Evolutionary conservation across 805 yeast genomes (phyloP), one percentile per base, ranked within the genome.

Genomic region (Candida xyloterini): DNA sequence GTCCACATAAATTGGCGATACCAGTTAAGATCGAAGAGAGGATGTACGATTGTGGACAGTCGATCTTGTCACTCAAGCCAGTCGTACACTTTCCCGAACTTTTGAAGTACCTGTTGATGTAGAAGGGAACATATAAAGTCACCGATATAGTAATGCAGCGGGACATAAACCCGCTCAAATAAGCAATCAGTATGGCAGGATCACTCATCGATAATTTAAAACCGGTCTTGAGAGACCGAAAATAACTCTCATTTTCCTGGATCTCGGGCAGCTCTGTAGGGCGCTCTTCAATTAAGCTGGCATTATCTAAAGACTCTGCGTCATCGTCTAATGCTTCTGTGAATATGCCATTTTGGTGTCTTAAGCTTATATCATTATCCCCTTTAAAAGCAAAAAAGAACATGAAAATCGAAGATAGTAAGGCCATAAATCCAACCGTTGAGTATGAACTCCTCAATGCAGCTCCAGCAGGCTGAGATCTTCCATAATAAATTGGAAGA

Each of bases 11-110:
- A 47, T 81, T 81, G 3, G 79, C 68, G n/a, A 81, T 71, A 7
- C 91, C 91, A 0, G 84, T 74, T 22, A 83, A 60, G 30, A 83
- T 79, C 1, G 88, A 85, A 13, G 87, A 76, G 43, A 74, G 71
- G 7, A 79, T 66, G 47, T 78, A 81, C 0, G 84, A 87, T 27
- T 79, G 82, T 35, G 73, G 71, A 52, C 89, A 81, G 16, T 60
- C 63, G 15, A 55, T 68, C 53, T 51, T 64, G 38, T 53, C 69
- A 45, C 47, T 37, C 27, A 59, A 63, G 5, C 52, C 52, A 1
- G 58, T 47, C 1, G 63, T 50, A 54, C 89, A 82, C 35, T 58
- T 54, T 0, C 84, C 86, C 4, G 63, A 63, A 27, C 66, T 56
- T 43, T 66, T 64, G 57, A 68, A 83, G 62, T 71, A 79, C 38